Evolutionary conservation across 2,329 filamentous ascomycete genomes (phyloP), one percentile per base, ranked within the genome.

Genomic region (Aspergillus ochraceoroseus): DNA sequence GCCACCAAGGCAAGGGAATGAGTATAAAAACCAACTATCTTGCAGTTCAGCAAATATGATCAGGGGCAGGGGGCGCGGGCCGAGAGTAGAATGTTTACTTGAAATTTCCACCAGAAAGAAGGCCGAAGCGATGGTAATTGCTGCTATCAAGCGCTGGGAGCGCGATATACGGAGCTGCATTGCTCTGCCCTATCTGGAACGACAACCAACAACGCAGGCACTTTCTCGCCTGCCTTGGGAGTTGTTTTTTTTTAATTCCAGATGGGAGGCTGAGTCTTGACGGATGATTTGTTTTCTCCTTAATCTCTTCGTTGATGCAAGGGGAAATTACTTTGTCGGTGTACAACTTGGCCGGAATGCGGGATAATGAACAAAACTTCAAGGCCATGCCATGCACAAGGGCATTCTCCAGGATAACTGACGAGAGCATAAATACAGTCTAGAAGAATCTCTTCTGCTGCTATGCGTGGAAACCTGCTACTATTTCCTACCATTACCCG

Each of bases 1-100:
- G 85, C 83, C 17, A 88, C 70, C 2, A 89, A 69, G 1, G 83
- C 83, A 7, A 89, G 70, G 0, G 84, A 87, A 37, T 72, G 71
- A 1, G 85, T 87, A 45, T 79, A 79, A 53, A 85, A 83, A 2
- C 82, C 82, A 44, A 83, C 77, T 77, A 46, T 32, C n/a, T 14
- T 33, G 11, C n/a, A 11, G 29, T 12, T 39, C 23, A 39, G 34
- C 12, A 2, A 33, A 18, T 23, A 12, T 15, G 29, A 15, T 15
- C 19, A 22, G 26, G 22, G 53, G 46, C 14, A 12, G 11, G 5
- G 4, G 9, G 5, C 4, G n/a, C 5, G 11, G 4, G 5, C 29
- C 25, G 18, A 22, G 8, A 12, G 20, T 15, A 25, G 29, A 38
- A 37, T 17, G 27, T 44, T 30, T 30, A 63, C 59, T 38, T 15